Base-by-base conservation (phyloP, 371 early-diverging fungal species). In the Rhizopus microsporus region DNA sequence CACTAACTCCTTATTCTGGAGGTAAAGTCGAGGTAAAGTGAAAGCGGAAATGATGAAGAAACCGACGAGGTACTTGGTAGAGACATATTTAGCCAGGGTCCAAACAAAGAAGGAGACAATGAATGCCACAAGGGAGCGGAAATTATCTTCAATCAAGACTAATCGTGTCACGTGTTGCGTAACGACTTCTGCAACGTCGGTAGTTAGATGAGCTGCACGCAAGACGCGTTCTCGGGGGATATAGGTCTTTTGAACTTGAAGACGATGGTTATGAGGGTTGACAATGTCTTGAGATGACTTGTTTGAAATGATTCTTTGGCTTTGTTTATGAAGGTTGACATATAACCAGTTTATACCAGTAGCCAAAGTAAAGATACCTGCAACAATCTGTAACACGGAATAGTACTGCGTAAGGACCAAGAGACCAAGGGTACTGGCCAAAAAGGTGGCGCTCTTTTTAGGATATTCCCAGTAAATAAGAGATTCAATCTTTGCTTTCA, bases 401-500 rank as follows among this genome's bases (percentile, higher is more conserved):
- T 80, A 73, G 57, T 81, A 80, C 38, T 82, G 78, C 51, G 81
- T 80, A 44, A 79, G 63, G 58, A 75, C 59, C 38, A 84, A 57
- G 13, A 76, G 56, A 44, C 66, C 58, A 7, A 84, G 54, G 4
- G 75, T 62, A 4, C 65, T 47, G 5, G 54, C 59, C 5, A 81
- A 61, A 7, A 72, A 60, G 7, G 57, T 62, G 49, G 65, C 82
- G 15, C 78, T 75, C 51, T 76, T 68, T 31, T 65, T 38, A 9
- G 82, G 84, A 29, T 76, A 65, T 60, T 84, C 80, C 84, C 84
- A 84, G 51, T 77, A 77, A 51, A 83, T 65, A 29, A 83, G 73
- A 38, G 77, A 78, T 53, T 72, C 69, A 33, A 72, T 57, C 40
- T 74, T 60, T 15, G 77, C 65, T 12, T 72, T 72, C 54, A 83